A percentile compares a stretch with the other conserved stretches of the same genome.
phyloP scores from a whole-genome alignment of 305 asterid genomes.

The Solanum chacoense region DNA sequence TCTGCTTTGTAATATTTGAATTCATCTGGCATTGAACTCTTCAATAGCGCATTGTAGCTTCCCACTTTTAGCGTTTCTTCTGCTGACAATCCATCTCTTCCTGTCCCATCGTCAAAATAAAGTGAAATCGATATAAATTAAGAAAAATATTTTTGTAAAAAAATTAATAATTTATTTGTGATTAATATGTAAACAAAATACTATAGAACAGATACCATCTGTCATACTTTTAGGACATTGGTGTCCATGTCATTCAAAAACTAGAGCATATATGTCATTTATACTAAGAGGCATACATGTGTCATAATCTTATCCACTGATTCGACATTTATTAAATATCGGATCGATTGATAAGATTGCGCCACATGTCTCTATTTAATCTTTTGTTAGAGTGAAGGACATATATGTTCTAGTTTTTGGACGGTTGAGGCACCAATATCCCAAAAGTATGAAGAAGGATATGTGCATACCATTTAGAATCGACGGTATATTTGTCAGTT shows the following conservation, averaged over 20 bases:
- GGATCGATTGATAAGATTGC: neutral
- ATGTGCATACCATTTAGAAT: neutral
- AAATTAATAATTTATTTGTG: neutral
- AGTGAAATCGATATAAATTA: neutral
- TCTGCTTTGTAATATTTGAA: constrained; percentile 65
- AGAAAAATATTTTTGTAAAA: neutral
- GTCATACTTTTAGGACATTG: neutral
- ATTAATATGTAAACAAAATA: neutral
- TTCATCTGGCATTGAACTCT: constrained; percentile 69
- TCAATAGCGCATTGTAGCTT: constrained; percentile 59
- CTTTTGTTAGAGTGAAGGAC: neutral
- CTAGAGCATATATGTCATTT: too few relatives aligned
- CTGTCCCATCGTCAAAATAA: constrained; percentile 4
- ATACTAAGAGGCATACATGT: rapidly evolving
- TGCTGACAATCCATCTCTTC: constrained; percentile 52
- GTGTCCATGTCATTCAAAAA: neutral
- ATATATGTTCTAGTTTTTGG: rapidly evolving
- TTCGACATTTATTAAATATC: too few relatives aligned
- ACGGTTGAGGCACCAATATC: neutral
- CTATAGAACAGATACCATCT: neutral
- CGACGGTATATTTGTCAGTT: too few relatives aligned
- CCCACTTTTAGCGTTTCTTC: constrained; percentile 62
- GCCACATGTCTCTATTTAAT: neutral
- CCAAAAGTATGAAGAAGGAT: too few relatives aligned
- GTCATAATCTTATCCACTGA: too few relatives aligned